A percentile compares a stretch with the other conserved stretches of the same genome.
Evolutionary conservation across 2,329 filamentous ascomycete genomes (phyloP).

Genomic region (Gaeumannomyces sp.): DNA sequence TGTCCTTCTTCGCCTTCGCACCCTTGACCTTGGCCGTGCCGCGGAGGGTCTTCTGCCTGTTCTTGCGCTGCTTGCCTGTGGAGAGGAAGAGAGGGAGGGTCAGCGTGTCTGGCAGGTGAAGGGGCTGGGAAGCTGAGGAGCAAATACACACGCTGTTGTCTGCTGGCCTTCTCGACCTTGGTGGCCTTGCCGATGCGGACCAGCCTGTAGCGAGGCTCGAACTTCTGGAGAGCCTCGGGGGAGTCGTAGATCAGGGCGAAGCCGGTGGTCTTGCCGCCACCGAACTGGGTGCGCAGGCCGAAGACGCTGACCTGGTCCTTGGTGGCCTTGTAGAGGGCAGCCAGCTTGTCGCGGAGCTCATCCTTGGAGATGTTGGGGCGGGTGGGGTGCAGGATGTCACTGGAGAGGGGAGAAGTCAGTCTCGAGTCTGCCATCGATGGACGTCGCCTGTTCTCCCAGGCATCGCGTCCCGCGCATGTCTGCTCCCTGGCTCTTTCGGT

Average conservation of each 20-base stretch:
- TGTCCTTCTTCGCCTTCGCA: conserved; percentile 88
- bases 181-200: conserved; percentile 85
- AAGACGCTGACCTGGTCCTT: conserved; percentile 98
- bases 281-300: conserved; percentile 96
- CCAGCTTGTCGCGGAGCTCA: conserved; percentile 92
- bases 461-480: neutral
- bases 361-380: conserved; percentile 98
- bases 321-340: conserved; percentile 93
- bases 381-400: conserved; percentile 99
- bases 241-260: conserved; percentile 99
- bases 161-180: conserved; percentile 95
- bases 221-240: conserved; percentile 98
- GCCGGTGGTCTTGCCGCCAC: conserved; percentile 99
- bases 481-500: neutral
- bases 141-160: conserved; percentile 88
- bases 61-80: conserved; percentile 99
- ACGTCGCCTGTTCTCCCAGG: too few species aligned
- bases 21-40: conserved; percentile 98
- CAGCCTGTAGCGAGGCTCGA: conserved; percentile 97
- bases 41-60: conserved; percentile 97
- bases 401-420: conserved; percentile 35
- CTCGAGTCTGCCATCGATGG: neutral
- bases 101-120: neutral
- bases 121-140: neutral
- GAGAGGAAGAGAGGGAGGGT: neutral